Percentiles rank a stretch among this genome's conserved stretches.
These are phyloP conservation scores for Lophiotrema nucula DNA, from an alignment of 495 filamentous ascomycete species.

Conservation along the genomic window DNA sequence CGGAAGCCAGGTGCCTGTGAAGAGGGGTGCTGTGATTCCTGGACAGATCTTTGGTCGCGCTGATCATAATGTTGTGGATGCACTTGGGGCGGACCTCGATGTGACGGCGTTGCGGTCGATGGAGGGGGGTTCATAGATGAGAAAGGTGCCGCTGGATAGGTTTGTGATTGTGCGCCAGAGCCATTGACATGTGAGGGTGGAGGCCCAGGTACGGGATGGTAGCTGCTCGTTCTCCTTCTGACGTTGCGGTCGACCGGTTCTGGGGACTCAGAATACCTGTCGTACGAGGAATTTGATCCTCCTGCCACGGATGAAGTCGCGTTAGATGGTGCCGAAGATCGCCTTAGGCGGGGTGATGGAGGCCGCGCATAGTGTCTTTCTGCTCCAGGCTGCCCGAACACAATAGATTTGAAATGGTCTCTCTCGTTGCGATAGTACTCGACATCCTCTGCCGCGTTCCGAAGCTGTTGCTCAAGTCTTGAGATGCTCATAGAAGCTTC, in stretches of 20 bases:
- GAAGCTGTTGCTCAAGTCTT: conserved; percentile 59
- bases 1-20: conserved; percentile 22
- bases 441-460: conserved; percentile 41
- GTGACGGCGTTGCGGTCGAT: neutral
- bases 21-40: conserved; percentile 12
- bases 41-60: conserved; percentile 8
- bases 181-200: conserved; percentile 13
- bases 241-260: conserved; percentile 28
- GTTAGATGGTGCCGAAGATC: conserved; percentile 12
- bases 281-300: conserved; percentile 24
- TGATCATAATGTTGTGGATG: conserved; percentile 3
- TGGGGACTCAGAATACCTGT: conserved; percentile 13
- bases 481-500: conserved; percentile 66
- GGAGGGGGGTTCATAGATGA: conserved; percentile 16
- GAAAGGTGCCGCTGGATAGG: conserved; percentile 19
- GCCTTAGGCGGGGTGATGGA: conserved; percentile 34
- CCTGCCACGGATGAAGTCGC: conserved; percentile 11
- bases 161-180: conserved; percentile 5
- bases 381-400: conserved; percentile 35
- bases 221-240: conserved; percentile 30
- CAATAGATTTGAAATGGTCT: conserved; percentile 38
- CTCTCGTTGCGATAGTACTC: conserved; percentile 46
- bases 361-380: conserved; percentile 42
- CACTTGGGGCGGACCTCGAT: conserved; percentile 6
- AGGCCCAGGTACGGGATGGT: conserved; percentile 20